Evolutionary conservation across 75 land plant genomes (phyloP), one percentile per base, ranked within the genome.

Genomic region (Picea glauca): DNA sequence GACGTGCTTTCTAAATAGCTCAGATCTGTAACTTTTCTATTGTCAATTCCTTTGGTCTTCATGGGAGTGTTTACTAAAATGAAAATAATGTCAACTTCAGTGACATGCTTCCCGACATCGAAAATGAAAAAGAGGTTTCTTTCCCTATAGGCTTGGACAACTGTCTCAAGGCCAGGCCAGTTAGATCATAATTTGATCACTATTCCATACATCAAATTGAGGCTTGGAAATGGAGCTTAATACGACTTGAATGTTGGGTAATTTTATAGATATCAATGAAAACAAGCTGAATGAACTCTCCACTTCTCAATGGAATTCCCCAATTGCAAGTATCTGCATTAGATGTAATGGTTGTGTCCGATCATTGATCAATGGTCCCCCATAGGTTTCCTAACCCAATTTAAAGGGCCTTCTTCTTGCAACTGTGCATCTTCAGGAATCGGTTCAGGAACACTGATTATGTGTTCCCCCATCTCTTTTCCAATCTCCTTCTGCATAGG

Each of bases 51-150:
- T 3, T 86, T 80, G 30, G 94, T 92, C 80, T 94, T 94, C 50
- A 95, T 94, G 14, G 96, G 96, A 11, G 96, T 94, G 84, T 94
- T 94, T 21, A 94, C 96, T 3, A 94, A 93, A 15, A 88, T 86
- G 32, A 88, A 88, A 46, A 88, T 82, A 26, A 88, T 88, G 67
- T 89, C 91, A 0, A 90, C 91, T 67, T 89, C 86, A 21, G 82
- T 78, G 1, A 89, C 90, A n/a, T 87, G 90, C 78, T 82, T 88
- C 87, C 90, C 96, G 8, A 94, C 87, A 62, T 94, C 88, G 1
- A 95, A 88, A 77, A 86, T 59, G 92, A 93, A 86, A 90, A 94
- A 81, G 80, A 87, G 68, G 84, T 94, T 81, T 89, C 87, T 76
- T 84, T 90, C 84, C 66, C 96, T 13, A 88, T 93, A 92, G 23